Evolutionary conservation across 768 basidiomycete species (phyloP), one percentile per base, ranked within the genome.

Genomic region (Neoboletus brunneissimus): DNA sequence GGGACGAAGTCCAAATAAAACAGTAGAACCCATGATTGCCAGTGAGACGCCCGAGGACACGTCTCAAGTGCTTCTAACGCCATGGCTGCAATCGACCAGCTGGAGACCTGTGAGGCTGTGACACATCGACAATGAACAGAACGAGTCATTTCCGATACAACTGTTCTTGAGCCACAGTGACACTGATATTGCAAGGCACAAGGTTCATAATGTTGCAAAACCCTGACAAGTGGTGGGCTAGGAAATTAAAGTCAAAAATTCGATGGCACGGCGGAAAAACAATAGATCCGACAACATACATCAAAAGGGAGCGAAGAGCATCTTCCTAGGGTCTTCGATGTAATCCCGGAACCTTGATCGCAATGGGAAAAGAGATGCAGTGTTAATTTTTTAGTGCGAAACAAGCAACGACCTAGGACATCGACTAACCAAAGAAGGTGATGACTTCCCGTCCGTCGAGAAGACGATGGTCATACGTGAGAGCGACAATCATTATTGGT

Each of bases 271-370:
- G 3, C 16, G 11, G n/a, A 31, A 44, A 16, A 41, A 41, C 11
- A 20, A 20, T 11, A 22, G 18, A n/a, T 48, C 53, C 49, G 46
- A 47, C 41, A 37, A 45, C 23, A 42, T 40, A 22, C 15, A 15
- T 62, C 29, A 69, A 40, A 57, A 62, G 4, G 67, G 58, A 35
- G 80, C 80, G 23, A 91, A 81, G 37, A 91, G 77, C 91, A 95
- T 95, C 79, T 88, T 89, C 61, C 88, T 79, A n/a, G 94, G 92
- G 75, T 96, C 93, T 73, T 98, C 93, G 56, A 97, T 81, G 73
- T 95, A 94, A 72, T 97, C 89, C 71, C 91, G 91, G n/a, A 73
- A 98, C 82, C 76, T 86, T 88, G 66, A 96, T 94, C 92, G 61
- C 27, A 62, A 27, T 11, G 40, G 42, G 43, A 29, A 23, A 47